Conservation (phyloP, 2,329 filamentous ascomycete species). For the Polytolypa hystricis region DNA sequence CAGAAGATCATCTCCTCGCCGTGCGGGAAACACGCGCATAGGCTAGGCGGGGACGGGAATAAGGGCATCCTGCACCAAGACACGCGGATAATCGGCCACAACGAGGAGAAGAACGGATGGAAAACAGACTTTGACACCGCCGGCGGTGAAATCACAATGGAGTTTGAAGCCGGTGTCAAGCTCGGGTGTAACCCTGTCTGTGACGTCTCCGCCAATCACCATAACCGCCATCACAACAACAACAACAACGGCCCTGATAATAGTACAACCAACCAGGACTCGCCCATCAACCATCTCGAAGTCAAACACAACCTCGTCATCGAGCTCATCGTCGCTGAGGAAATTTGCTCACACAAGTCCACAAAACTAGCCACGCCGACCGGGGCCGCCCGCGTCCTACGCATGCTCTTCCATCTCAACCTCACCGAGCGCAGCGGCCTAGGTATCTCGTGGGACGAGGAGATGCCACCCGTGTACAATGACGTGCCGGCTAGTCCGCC, state of each 20-base stretch:
- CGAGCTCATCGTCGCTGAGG: conserved; percentile 88
- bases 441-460: conserved; percentile 94
- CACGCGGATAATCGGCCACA: conserved; percentile 64
- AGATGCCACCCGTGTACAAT: conserved; percentile 85
- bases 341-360: conserved; percentile 61
- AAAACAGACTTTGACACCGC: conserved; percentile 63
- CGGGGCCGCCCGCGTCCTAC: conserved; percentile 76
- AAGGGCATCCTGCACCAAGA: conserved; percentile 68
- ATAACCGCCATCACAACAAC: no score
- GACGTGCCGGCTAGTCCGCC: conserved; percentile 84
- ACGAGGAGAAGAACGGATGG: conserved; percentile 79
- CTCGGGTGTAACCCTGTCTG: conserved; percentile 57
- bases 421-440: conserved; percentile 77
- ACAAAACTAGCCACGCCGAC: conserved; percentile 71
- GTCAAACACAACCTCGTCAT: conserved; percentile 78
- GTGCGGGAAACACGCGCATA: conserved; percentile 63
- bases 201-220: conserved; percentile 53
- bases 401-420: conserved; percentile 78
- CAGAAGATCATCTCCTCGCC: conserved; percentile 68
- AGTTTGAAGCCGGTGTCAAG: conserved; percentile 58
- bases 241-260: no score
- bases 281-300: conserved; percentile 58
- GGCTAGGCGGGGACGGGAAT: conserved; percentile 50
- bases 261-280: not conserved
- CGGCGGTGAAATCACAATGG: conserved; percentile 66